Percentiles rank a stretch among this genome's conserved stretches.
Conservation (phyloP, 2,329 filamentous ascomycete genomes). For the Epichloe scottii region DNA sequence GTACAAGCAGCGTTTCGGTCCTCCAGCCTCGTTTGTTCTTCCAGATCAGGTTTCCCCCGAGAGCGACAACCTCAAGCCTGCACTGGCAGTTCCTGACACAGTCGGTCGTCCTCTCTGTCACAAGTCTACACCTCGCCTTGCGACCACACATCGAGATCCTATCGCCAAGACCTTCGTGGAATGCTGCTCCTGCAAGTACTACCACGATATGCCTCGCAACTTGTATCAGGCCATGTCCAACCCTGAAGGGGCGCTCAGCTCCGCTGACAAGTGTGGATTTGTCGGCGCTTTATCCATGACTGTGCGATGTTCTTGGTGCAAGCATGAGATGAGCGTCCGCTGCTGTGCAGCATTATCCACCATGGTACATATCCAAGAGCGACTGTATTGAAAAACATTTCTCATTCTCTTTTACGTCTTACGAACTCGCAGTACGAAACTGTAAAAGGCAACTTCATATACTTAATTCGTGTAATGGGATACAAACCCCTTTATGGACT, state of each 20-base stretch:
- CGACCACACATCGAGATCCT: constrained; percentile 21
- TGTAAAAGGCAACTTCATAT: background rate
- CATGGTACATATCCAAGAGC: constrained; percentile 53
- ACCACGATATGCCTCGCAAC: constrained; percentile 52
- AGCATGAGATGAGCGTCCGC: constrained; percentile 53
- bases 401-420: background rate
- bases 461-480: background rate
- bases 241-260: constrained; percentile 39
- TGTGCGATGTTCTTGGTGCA: constrained; percentile 60
- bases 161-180: constrained; percentile 53
- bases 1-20: constrained; percentile 8
- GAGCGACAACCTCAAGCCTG: background rate
- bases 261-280: constrained; percentile 36
- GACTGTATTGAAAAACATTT: constrained; percentile 31
- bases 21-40: constrained; percentile 11
- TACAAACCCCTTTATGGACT: too few species aligned
- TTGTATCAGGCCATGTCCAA: constrained; percentile 53
- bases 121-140: constrained; percentile 4
- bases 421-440: background rate
- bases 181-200: constrained; percentile 52
- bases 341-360: constrained; percentile 61
- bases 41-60: constrained; percentile 1
- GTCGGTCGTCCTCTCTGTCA: constrained; percentile 5
- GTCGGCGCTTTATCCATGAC: constrained; percentile 45
- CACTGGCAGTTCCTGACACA: background rate